Conservation (phyloP, 805 yeast species). For the Priceomyces melissophilus region DNA sequence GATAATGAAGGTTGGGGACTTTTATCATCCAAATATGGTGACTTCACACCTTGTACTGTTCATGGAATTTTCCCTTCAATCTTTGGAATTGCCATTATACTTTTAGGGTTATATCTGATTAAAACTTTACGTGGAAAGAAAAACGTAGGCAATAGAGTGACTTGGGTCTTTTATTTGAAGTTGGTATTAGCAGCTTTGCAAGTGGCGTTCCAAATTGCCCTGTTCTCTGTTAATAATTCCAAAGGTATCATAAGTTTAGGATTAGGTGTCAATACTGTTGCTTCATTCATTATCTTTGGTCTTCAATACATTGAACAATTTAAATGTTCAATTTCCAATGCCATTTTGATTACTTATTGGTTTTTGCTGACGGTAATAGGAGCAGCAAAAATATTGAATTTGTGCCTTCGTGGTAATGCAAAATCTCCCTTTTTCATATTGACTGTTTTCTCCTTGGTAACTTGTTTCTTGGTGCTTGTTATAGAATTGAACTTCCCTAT, state of each 20-base stretch:
- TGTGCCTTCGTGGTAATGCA: constrained; percentile 31
- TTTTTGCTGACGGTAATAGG: constrained; percentile 50
- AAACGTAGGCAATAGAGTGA: constrained; percentile 24
- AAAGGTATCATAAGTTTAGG: constrained; percentile 24
- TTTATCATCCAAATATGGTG: constrained; percentile 41
- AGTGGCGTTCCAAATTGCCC: constrained; percentile 30
- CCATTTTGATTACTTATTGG: constrained; percentile 76
- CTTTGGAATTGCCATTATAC: constrained; percentile 40
- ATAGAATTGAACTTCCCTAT: constrained; percentile 44
- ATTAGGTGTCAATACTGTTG: constrained; percentile 29
- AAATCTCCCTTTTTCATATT: constrained; percentile 19
- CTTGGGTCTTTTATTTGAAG: constrained; percentile 42
- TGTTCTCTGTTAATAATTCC: constrained; percentile 11
- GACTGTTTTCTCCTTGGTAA: constrained; percentile 32
- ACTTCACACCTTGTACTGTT: constrained; percentile 58
- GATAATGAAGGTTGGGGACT: constrained; percentile 43
- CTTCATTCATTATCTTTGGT: constrained; percentile 48
- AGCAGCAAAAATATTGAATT: constrained; percentile 41
- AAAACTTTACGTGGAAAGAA: constrained; percentile 25
- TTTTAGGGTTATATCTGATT: constrained; percentile 40
- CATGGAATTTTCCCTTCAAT: constrained; percentile 48
- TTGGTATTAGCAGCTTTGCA: constrained; percentile 38
- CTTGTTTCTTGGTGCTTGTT: constrained; percentile 37
- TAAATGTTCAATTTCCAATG: constrained; percentile 61
- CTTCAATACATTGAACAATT: constrained; percentile 72